Evolutionary conservation across 1,139 yeast genomes (phyloP).

Genomic region (Dujonia santamariae): DNA sequence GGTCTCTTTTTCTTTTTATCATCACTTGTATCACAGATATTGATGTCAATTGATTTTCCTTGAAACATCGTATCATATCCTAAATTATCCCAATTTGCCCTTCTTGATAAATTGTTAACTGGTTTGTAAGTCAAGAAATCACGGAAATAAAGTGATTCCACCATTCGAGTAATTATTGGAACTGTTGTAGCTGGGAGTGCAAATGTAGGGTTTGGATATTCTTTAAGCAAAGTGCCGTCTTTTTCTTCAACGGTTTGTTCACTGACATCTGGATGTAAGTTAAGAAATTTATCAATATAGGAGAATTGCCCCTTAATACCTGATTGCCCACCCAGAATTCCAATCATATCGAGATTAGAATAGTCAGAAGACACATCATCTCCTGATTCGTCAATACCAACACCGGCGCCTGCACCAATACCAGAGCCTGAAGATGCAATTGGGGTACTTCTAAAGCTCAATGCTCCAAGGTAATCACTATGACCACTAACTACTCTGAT

Average conservation of each 20-base stretch:
- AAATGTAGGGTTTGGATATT: conserved; percentile 46
- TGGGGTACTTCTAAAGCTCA: conserved; percentile 9
- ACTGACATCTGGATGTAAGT: conserved; percentile 32
- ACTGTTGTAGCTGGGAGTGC: conserved; percentile 52
- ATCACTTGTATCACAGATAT: conserved; percentile 31
- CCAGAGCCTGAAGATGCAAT: conserved; percentile 13
- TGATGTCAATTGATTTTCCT: conserved; percentile 35
- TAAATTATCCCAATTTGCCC: conserved; percentile 46
- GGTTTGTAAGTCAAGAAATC: conserved; percentile 45
- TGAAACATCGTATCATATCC: conserved; percentile 37
- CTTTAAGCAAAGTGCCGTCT: conserved; percentile 12
- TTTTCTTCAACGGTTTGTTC: conserved; percentile 1
- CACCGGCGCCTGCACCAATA: not conserved
- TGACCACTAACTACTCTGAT: conserved; percentile 19
- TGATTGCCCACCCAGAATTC: conserved; percentile 33
- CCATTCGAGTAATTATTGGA: conserved; percentile 45
- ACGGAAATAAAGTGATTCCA: conserved; percentile 50
- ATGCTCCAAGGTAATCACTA: conserved; percentile 27
- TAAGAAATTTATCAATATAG: conserved; percentile 43
- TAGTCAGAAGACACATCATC: conserved; percentile 4
- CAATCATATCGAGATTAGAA: conserved; percentile 21
- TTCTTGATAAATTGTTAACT: conserved; percentile 32
- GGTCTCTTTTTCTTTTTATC: conserved; percentile 13
- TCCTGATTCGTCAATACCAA: not conserved
- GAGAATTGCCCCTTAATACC: conserved; percentile 34